phyloP scores from a whole-genome alignment of 176 grass and related monocot species.

The Neostapfia colusana region DNA sequence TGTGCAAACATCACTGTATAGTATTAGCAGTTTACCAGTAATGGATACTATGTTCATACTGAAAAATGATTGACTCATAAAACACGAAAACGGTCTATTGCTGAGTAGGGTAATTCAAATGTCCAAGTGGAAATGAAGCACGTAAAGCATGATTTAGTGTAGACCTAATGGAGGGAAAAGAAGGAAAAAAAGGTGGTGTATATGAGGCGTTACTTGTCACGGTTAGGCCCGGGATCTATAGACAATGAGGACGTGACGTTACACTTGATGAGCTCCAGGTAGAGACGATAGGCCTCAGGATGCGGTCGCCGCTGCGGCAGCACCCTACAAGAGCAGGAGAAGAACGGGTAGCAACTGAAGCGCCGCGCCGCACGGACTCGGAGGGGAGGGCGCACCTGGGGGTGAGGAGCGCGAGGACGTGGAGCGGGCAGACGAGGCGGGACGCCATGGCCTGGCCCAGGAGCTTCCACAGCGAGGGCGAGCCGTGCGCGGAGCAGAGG shows the following conservation, averaged over 20 bases:
- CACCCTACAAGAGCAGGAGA: conserved; percentile 39
- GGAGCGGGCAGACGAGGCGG: conserved; percentile 50
- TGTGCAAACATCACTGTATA: neutral
- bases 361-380: no score
- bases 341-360: neutral
- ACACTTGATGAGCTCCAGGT: conserved; percentile 59
- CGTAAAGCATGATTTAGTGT: no score
- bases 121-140: no score
- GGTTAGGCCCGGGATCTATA: conserved; percentile 6
- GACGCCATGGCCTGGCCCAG: conserved; percentile 71
- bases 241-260: conserved; percentile 28
- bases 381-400: no score
- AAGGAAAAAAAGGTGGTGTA: no score
- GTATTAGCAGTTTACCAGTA: neutral
- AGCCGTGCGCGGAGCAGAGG: conserved; percentile 64
- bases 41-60: neutral
- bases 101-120: no score
- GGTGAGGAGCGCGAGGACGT: conserved; percentile 62
- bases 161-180: no score
- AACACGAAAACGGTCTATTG: no score
- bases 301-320: conserved; percentile 52
- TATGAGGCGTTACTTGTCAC: neutral
- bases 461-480: conserved; percentile 62
- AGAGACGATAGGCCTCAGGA: conserved; percentile 67
- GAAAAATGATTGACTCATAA: no score